These are phyloP conservation scores for Digitaria exilis DNA, from an alignment of 202 grass and related monocot species.

Conservation along the genomic window DNA sequence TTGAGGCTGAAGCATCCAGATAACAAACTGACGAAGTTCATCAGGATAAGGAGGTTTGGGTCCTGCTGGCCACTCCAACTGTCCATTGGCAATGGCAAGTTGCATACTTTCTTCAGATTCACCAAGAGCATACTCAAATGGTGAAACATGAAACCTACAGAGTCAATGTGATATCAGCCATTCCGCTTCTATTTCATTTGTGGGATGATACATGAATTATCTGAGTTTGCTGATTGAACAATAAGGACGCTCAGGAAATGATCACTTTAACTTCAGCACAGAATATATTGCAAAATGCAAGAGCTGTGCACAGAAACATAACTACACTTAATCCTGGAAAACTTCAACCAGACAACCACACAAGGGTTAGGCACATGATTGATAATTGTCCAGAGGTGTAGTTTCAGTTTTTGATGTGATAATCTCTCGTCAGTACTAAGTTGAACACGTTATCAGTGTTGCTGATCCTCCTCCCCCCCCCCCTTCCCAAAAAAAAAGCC, in stretches of 20 bases:
- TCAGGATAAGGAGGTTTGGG: constrained; percentile 74
- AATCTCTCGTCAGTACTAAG: constrained; percentile 4
- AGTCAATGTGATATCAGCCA: constrained; percentile 16
- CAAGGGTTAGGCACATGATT: background rate
- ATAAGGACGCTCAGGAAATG: too few relatives aligned
- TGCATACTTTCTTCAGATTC: constrained; percentile 93
- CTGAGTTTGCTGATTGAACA: too few relatives aligned
- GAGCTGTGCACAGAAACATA: background rate
- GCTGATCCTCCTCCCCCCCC: too few relatives aligned
- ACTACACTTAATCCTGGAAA: background rate
- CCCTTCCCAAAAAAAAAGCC: background rate
- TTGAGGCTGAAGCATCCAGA: constrained; percentile 93
- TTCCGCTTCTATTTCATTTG: background rate
- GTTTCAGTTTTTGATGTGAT: background rate
- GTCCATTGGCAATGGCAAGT: constrained; percentile 72
- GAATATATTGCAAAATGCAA: too few relatives aligned
- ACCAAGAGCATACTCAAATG: constrained; percentile 79
- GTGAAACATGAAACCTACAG: constrained; percentile 82
- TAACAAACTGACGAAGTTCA: constrained; percentile 71
- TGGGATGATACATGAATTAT: too few relatives aligned
- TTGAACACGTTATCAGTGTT: background rate
- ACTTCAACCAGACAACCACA: background rate
- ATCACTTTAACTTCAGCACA: too few relatives aligned
- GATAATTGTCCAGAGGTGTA: background rate
- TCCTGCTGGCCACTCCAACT: constrained; percentile 79